Evolutionary conservation across 2,329 filamentous ascomycete genomes (phyloP).

Genomic region (Dactylonectria macrodidyma): DNA sequence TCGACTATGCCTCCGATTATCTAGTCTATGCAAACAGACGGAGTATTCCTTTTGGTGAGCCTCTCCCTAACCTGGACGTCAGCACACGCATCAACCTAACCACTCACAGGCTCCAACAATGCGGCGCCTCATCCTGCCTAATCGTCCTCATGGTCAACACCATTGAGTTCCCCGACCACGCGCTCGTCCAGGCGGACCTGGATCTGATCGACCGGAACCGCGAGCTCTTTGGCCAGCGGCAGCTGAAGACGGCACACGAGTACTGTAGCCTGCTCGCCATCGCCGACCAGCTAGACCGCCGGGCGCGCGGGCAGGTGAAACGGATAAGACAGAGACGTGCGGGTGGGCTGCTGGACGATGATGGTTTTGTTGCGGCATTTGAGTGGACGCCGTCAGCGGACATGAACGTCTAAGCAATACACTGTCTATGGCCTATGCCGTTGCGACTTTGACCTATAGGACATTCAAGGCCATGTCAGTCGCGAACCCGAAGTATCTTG

Average conservation of each 20-base stretch:
- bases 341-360: neutral
- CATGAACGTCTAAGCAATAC: neutral
- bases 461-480: no score
- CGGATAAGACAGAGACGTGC: neutral
- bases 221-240: constrained; percentile 12
- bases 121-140: constrained; percentile 34
- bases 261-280: constrained; percentile 31
- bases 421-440: no score
- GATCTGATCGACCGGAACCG: constrained; percentile 28
- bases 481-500: no score
- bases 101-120: constrained; percentile 33
- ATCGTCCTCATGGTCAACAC: constrained; percentile 41
- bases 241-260: neutral
- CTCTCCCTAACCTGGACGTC: accelerated
- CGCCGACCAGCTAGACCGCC: constrained; percentile 32
- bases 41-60: constrained; percentile 39
- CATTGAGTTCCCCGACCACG: constrained; percentile 38
- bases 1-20: constrained; percentile 32
- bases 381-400: constrained; percentile 1
- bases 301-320: constrained; percentile 36
- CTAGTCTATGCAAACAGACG: constrained; percentile 13
- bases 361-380: constrained; percentile 9
- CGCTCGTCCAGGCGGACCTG: constrained; percentile 9
- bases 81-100: neutral
- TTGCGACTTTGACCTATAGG: no score